phyloP scores from a whole-genome alignment of 2,329 filamentous ascomycete species.

The Tympanopsis confertula region DNA sequence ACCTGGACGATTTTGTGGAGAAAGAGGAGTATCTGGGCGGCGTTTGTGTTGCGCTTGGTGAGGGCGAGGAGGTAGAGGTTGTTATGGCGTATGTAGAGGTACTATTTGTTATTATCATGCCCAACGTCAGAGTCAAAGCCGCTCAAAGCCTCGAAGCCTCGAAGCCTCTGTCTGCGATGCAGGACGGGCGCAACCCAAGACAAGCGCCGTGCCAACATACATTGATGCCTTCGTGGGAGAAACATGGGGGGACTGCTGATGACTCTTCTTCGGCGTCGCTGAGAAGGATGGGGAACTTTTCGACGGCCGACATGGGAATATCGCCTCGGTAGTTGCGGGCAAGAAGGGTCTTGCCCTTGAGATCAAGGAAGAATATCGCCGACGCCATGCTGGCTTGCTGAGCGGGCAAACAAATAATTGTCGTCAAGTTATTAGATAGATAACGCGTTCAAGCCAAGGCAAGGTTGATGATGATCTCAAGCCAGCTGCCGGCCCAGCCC shows the following conservation, averaged over 20 bases:
- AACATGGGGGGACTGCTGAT: conserved; percentile 91
- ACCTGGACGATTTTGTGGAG: conserved; percentile 97
- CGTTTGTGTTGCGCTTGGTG: conserved; percentile 98
- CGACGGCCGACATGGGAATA: conserved; percentile 97
- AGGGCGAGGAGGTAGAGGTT: conserved; percentile 96
- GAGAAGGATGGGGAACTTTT: conserved; percentile 90
- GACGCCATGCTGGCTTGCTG: conserved; percentile 42
- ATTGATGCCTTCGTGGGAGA: conserved; percentile 97
- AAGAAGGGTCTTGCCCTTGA: conserved; percentile 83
- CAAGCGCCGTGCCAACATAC: conserved; percentile 34
- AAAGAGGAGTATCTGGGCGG: conserved; percentile 94
- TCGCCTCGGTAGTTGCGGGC: conserved; percentile 97
- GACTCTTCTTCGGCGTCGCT: conserved; percentile 99
- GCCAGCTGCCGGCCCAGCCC: no score
- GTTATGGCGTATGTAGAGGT: conserved; percentile 98
- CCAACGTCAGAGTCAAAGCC: conserved; percentile 1
- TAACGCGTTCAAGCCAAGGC: no score
- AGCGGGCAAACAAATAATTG: no score
- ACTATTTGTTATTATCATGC: no score
- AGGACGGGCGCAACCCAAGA: background rate
- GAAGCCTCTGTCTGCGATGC: background rate
- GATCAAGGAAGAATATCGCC: conserved; percentile 57
- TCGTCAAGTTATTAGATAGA: no score
- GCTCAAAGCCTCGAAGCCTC: background rate
- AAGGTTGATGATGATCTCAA: no score